Evolutionary conservation across 1,284 basidiomycete genomes (phyloP), one percentile per base, ranked within the genome.

Genomic region (Schizophyllum commune): DNA sequence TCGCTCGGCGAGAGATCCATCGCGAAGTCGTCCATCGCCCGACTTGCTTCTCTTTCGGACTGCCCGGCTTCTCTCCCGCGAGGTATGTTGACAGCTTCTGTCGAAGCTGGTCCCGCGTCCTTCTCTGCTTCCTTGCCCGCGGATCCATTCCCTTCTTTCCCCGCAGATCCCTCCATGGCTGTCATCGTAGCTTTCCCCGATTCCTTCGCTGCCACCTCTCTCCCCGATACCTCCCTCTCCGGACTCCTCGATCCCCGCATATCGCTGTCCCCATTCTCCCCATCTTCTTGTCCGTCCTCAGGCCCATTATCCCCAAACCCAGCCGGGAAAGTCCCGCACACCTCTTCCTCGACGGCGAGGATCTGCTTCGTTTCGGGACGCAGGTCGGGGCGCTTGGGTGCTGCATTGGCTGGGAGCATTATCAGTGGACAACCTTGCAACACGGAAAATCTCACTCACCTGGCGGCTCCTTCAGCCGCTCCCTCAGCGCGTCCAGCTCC

Each of bases 271-370:
- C 9, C 17, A 47, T 56, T 57, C 56, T 22, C 57, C 21, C 33
- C 21, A 5, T 58, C 57, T 9, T 52, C 60, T 7, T 22, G 22
- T 2, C 8, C 51, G 11, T 53, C 56, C 6, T 55, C 47, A 5
- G 51, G 57, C 2, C 53, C 33, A 33, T 58, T 58, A 32, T 61
- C 60, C 2, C 57, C 57, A 55, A 61, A 56, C 2, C 57, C 60
- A 32, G 52, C 47, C 9, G 53, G 57, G n/a, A 61, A 61, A 32
- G 57, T 11, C 21, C 60, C 60, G 21, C 55, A 61, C 11, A 52
- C 53, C 17, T 61, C 60, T 13, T 27, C 39, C 33, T 61, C 61
- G 20, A 58, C 61, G 5, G 8, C 21, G 4, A 61, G 52, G 7
- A 51, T 19, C 34, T 58, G 57, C 47, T 32, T 5, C 32, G 54